Evolutionary conservation across 1,284 basidiomycete species (phyloP), one percentile per base, ranked within the genome.

Genomic region (Ganoderma boninense): DNA sequence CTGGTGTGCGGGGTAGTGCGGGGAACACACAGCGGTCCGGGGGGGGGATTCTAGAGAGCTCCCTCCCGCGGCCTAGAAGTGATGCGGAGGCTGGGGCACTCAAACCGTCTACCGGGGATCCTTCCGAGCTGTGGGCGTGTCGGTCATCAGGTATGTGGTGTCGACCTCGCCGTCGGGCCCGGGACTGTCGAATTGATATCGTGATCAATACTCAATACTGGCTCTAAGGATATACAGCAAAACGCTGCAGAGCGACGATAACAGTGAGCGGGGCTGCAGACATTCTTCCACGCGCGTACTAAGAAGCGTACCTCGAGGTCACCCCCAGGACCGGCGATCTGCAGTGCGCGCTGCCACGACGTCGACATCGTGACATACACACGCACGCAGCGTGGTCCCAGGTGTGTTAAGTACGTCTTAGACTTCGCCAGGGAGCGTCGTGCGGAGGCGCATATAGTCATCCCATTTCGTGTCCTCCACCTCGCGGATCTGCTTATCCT

Each of bases 401-500:
- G 26, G 29, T 11, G 16, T 20, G 16, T 32, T 38, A 32, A 32
- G 2, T 32, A 23, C 20, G 35, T 20, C 35, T 63, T 38, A 69
- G 5, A 56, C 46, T 64, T 76, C 73, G 2, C 72, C 69, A 11
- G 75, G 75, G 4, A 76, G 69, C 20, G 73, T 65, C 62, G 42
- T 65, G 6, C 65, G 52, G 59, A 78, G 43, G 23, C 70, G 60
- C 80, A 87, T 86, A 29, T 86, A 72, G 23, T 80, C 77, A 35
- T 87, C 82, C 87, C 88, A 92, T 46, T 79, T 78, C 68, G 69
- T 71, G 75, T 92, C 91, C 32, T 80, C 77, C 40, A 78, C 80
- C 90, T 91, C 93, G n/a, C 71, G 80, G 38, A 92, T 87, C 14
- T 76, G 79, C 60, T 82, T 83, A 69, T 89, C 85, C 67, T 85